Percentiles rank a stretch among this genome's conserved stretches.
Conservation (phyloP, 257 asterid species). For the Pogostemon cablin region DNA sequence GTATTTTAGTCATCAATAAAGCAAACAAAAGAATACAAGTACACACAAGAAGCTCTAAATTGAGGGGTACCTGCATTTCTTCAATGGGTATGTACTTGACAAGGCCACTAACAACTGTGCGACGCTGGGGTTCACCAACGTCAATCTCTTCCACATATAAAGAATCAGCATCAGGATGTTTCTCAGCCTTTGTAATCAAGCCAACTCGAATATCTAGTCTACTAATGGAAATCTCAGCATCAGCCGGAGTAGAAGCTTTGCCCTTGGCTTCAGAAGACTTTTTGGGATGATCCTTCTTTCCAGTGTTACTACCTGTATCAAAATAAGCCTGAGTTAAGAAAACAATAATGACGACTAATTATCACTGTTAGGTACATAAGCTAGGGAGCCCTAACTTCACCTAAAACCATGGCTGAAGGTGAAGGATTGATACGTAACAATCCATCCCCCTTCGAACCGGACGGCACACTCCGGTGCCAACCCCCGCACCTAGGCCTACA, state of each 20-base stretch:
- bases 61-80: constrained; percentile 77
- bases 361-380: too few relatives aligned
- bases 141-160: constrained; percentile 97
- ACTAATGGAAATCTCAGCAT: constrained; percentile 63
- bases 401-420: too few relatives aligned
- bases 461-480: too few relatives aligned
- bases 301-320: constrained; percentile 51
- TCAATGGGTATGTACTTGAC: constrained; percentile 90
- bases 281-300: constrained; percentile 62
- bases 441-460: too few relatives aligned
- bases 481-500: too few relatives aligned
- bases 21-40: constrained; percentile 2
- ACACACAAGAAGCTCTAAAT: neutral
- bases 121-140: constrained; percentile 88
- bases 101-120: constrained; percentile 96
- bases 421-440: too few relatives aligned
- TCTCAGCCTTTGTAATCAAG: constrained; percentile 74
- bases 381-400: too few relatives aligned
- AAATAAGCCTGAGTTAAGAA: constrained; percentile 22
- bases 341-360: constrained; percentile 8
- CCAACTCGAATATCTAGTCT: constrained; percentile 95
- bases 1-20: neutral
- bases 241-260: constrained; percentile 54
- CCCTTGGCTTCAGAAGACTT: constrained; percentile 68
- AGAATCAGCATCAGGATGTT: constrained; percentile 95